phyloP scores from a whole-genome alignment of 768 basidiomycete genomes.

The Neoboletus magnificus region DNA sequence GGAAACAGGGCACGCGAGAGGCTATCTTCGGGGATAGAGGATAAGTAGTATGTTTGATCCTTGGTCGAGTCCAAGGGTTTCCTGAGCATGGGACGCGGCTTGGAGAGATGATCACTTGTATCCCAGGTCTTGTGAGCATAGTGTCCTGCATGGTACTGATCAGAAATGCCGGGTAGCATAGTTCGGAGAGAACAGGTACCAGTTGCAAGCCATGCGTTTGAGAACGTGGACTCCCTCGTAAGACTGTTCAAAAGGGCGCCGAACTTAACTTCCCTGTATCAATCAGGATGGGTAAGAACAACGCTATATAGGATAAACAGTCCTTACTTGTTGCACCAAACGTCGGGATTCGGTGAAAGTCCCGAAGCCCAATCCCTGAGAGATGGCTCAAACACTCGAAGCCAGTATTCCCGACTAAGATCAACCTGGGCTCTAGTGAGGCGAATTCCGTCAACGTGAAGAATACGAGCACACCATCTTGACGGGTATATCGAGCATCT shows the following conservation, averaged over 20 bases:
- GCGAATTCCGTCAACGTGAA: neutral
- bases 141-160: slow-evolving; percentile 53
- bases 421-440: slow-evolving; percentile 56
- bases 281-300: neutral
- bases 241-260: slow-evolving; percentile 73
- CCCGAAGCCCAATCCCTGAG: slow-evolving; percentile 75
- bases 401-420: slow-evolving; percentile 90
- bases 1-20: slow-evolving; percentile 78
- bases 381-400: slow-evolving; percentile 84
- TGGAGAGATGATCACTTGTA: neutral
- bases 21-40: slow-evolving; percentile 65
- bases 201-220: slow-evolving; percentile 74
- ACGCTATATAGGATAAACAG: too few relatives aligned
- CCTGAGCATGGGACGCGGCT: slow-evolving; percentile 49
- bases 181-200: slow-evolving; percentile 40
- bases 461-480: slow-evolving; percentile 47
- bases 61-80: slow-evolving; percentile 59
- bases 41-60: slow-evolving; percentile 92
- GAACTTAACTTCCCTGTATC: slow-evolving; percentile 81
- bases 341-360: slow-evolving; percentile 87
- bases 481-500: slow-evolving; percentile 67
- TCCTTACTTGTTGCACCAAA: slow-evolving; percentile 80
- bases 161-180: neutral
- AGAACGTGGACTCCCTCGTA: slow-evolving; percentile 28
- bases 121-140: slow-evolving; percentile 73